Conservation (phyloP, 2,329 filamentous ascomycete genomes). For the Aspergillus sp. region DNA sequence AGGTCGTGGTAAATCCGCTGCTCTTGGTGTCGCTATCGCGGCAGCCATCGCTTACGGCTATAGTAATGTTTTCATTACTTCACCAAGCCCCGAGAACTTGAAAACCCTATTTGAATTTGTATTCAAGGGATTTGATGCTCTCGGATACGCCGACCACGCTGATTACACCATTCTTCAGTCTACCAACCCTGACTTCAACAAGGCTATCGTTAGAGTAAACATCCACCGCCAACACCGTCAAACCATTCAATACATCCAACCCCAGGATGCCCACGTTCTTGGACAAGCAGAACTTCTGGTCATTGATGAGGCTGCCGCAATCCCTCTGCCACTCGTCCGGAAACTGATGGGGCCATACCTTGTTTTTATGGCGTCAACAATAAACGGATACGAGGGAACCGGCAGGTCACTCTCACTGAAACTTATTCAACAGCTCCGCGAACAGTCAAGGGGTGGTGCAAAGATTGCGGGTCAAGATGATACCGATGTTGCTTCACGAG, state of each 20-base stretch:
- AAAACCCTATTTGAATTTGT: slow-evolving; percentile 98
- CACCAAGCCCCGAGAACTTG: slow-evolving; percentile 94
- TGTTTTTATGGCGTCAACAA: slow-evolving; percentile 98
- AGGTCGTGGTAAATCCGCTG: slow-evolving; percentile 95
- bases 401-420: slow-evolving; percentile 93
- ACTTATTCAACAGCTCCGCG: slow-evolving; percentile 92
- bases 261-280: slow-evolving; percentile 90
- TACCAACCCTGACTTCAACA: slow-evolving; percentile 98
- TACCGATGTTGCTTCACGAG: slow-evolving; percentile 71
- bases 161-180: slow-evolving; percentile 99
- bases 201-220: slow-evolving; percentile 96
- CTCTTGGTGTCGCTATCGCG: slow-evolving; percentile 89
- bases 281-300: slow-evolving; percentile 94
- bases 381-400: slow-evolving; percentile 98
- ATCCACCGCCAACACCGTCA: slow-evolving; percentile 92
- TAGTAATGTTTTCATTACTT: slow-evolving; percentile 99
- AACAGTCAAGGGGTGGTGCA: slow-evolving; percentile 73
- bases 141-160: slow-evolving; percentile 90
- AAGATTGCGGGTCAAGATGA: slow-evolving; percentile 55
- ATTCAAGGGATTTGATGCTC: slow-evolving; percentile 95
- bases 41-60: slow-evolving; percentile 95
- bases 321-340: slow-evolving; percentile 85
- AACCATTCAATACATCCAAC: slow-evolving; percentile 97
- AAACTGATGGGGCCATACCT: slow-evolving; percentile 96
- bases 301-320: slow-evolving; percentile 96